phyloP scores from a whole-genome alignment of 2,329 filamentous ascomycete species.

The Fusarium sp. region DNA sequence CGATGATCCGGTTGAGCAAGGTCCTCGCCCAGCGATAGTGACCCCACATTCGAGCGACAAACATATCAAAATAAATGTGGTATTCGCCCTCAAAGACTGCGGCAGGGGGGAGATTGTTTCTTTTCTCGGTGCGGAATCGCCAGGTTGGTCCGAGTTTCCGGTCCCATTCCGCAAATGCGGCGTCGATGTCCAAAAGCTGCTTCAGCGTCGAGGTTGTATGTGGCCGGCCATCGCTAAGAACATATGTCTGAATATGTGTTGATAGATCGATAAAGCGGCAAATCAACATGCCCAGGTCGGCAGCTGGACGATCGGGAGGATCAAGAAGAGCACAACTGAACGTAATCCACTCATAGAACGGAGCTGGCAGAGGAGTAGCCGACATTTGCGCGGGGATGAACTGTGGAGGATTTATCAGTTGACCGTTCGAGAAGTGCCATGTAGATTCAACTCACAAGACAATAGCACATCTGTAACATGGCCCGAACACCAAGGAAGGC shows the following conservation, averaged over 20 bases:
- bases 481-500: constrained; percentile 58
- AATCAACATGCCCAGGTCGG: constrained; percentile 53
- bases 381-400: constrained; percentile 56
- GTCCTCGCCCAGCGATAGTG: constrained; percentile 67
- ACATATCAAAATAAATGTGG: constrained; percentile 63
- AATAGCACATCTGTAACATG: constrained; percentile 64
- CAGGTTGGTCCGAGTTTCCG: constrained; percentile 47
- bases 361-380: constrained; percentile 51
- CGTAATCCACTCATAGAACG: constrained; percentile 55
- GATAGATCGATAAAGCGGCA: constrained; percentile 53
- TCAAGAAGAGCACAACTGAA: constrained; percentile 49
- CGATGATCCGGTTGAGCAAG: constrained; percentile 59
- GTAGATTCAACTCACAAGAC: constrained; percentile 55
- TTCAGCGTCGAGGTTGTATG: constrained; percentile 49
- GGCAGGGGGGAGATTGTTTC: constrained; percentile 47
- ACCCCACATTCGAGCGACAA: constrained; percentile 63
- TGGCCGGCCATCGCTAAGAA: constrained; percentile 50
- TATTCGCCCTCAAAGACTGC: constrained; percentile 61
- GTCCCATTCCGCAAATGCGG: constrained; percentile 53
- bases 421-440: background rate
- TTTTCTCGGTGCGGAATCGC: constrained; percentile 48
- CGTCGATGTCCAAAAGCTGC: constrained; percentile 53
- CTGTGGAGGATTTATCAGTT: constrained; percentile 42
- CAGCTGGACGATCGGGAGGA: constrained; percentile 50
- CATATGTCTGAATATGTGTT: constrained; percentile 46